phyloP scores from a whole-genome alignment of 1,284 basidiomycete species.

The Cryptococcus depauperatus region DNA sequence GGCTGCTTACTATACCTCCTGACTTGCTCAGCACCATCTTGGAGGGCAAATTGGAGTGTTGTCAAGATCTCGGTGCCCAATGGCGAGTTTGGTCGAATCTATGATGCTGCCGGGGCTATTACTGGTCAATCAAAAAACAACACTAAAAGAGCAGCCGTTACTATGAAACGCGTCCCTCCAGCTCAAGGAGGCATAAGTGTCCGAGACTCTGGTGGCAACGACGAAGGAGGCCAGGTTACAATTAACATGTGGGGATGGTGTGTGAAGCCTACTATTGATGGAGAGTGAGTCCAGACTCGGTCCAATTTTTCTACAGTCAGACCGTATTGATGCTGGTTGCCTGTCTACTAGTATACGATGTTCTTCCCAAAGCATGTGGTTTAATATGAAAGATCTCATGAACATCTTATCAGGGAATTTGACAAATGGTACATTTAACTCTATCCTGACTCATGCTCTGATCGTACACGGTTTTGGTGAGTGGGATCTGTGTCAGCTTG shows the following conservation, averaged over 20 bases:
- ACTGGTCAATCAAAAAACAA: neutral
- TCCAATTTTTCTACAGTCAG: too few relatives aligned
- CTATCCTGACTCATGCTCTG: constrained; percentile 13
- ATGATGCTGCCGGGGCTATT: constrained; percentile 1
- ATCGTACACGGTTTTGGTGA: constrained; percentile 20
- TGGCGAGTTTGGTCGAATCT: constrained; percentile 7
- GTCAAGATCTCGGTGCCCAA: constrained; percentile 8
- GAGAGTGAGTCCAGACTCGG: too few relatives aligned
- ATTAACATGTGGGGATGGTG: constrained; percentile 31
- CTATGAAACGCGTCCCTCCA: neutral
- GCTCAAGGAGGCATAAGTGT: neutral
- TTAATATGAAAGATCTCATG: constrained; percentile 14
- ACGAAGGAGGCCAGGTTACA: constrained; percentile 6
- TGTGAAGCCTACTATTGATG: constrained; percentile 5
- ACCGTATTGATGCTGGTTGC: constrained; percentile 3
- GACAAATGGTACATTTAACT: constrained; percentile 12
- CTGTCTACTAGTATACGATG: constrained; percentile 8
- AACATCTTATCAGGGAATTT: constrained; percentile 2
- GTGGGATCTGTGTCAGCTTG: neutral
- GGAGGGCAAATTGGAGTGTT: constrained; percentile 13
- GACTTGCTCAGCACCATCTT: constrained; percentile 15
- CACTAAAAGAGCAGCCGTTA: neutral
- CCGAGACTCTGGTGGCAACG: neutral
- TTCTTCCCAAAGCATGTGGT: constrained; percentile 17
- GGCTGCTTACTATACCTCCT: constrained; percentile 11